Conservation (phyloP, 1,284 basidiomycete genomes). For the Sporisorium exsertum region DNA sequence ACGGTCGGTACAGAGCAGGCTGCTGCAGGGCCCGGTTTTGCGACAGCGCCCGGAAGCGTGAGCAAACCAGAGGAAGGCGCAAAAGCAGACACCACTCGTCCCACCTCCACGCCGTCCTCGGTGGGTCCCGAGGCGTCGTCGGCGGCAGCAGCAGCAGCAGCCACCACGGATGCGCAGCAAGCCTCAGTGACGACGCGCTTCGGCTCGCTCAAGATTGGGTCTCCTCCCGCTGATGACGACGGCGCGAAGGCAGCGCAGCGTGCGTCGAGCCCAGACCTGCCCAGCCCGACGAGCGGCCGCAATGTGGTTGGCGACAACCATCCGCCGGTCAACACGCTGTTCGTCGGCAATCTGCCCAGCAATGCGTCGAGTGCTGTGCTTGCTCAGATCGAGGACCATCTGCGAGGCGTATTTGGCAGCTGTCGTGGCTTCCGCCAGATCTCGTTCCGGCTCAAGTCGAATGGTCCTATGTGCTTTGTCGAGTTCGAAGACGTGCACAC, state of each 20-base stretch:
- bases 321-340: slow-evolving; percentile 61
- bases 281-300: slow-evolving; percentile 49
- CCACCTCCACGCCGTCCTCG: slow-evolving; percentile 31
- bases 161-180: slow-evolving; percentile 12
- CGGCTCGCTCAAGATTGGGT: slow-evolving; percentile 50
- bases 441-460: slow-evolving; percentile 93
- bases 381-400: slow-evolving; percentile 83
- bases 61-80: slow-evolving; percentile 43
- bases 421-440: slow-evolving; percentile 88
- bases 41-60: neutral
- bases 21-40: neutral
- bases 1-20: slow-evolving; percentile 12
- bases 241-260: slow-evolving; percentile 24
- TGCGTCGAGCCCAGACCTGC: slow-evolving; percentile 38
- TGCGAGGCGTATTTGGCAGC: slow-evolving; percentile 82
- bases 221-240: slow-evolving; percentile 38
- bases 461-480: slow-evolving; percentile 93
- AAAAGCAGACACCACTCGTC: slow-evolving; percentile 24
- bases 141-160: neutral
- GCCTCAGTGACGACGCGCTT: slow-evolving; percentile 38
- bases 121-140: slow-evolving; percentile 20
- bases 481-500: slow-evolving; percentile 90
- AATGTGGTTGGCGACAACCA: slow-evolving; percentile 58
- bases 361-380: slow-evolving; percentile 67
- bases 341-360: slow-evolving; percentile 61